A percentile compares a stretch with the other conserved stretches of the same genome.
Evolutionary conservation across 2,329 filamentous ascomycete species (phyloP).

Genomic region (Harringtonia lauricola): DNA sequence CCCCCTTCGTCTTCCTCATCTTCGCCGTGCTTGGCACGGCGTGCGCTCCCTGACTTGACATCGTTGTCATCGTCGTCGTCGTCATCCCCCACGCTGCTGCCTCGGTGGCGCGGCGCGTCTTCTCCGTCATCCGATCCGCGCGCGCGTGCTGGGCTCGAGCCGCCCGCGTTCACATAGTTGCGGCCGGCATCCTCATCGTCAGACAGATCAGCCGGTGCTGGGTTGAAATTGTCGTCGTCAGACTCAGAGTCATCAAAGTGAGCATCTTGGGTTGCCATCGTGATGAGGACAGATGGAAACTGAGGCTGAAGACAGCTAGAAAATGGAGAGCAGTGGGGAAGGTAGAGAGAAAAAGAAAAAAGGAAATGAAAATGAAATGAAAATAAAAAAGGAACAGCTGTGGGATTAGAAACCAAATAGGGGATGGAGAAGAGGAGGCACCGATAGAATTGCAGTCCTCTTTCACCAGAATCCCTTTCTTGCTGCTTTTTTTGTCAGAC

Average conservation of each 20-base stretch:
- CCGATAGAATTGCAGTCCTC: neutral
- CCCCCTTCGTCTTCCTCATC: too few relatives aligned
- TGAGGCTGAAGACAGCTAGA: neutral
- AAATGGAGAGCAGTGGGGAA: neutral
- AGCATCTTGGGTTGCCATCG: conserved; percentile 7
- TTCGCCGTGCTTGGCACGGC: too few relatives aligned
- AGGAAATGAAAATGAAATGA: neutral
- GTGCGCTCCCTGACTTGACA: too few relatives aligned
- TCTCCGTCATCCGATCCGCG: conserved; percentile 19
- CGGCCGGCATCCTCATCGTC: conserved; percentile 49
- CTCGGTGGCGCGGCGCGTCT: neutral
- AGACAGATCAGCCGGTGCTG: conserved; percentile 60
- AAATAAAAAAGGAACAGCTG: neutral
- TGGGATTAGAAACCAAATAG: neutral
- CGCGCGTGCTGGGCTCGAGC: conserved; percentile 11
- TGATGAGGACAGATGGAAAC: neutral
- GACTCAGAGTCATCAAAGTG: conserved; percentile 48
- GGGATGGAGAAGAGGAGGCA: neutral
- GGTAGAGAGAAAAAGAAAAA: neutral
- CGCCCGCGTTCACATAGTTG: conserved; percentile 19
- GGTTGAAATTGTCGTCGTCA: conserved; percentile 86
- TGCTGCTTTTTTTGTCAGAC: neutral
- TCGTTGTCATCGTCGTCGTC: too few relatives aligned
- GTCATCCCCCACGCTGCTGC: conserved; percentile 20
- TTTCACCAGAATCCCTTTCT: neutral